phyloP scores from a whole-genome alignment of 176 grass and related monocot species.

The Triticum urartu region DNA sequence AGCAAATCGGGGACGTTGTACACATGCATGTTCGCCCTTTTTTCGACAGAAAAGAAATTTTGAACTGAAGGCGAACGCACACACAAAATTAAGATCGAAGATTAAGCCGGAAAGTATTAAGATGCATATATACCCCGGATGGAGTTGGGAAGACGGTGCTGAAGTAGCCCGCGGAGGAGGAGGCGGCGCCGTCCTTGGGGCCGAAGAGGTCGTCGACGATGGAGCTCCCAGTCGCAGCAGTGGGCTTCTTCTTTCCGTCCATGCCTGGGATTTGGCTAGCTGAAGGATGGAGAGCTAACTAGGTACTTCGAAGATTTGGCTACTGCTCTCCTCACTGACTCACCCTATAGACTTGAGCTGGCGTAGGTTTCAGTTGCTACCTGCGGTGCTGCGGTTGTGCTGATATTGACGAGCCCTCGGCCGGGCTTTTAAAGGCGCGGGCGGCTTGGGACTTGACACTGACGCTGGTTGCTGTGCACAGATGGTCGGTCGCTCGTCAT shows the following conservation, averaged over 20 bases:
- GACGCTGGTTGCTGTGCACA: background rate
- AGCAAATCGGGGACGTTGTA: no score
- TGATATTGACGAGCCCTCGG: background rate
- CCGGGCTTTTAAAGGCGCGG: background rate
- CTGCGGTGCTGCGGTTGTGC: background rate
- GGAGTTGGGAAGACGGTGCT: conserved; percentile 32
- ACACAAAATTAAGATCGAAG: background rate
- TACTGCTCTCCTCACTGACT: background rate
- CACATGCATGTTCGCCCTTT: no score
- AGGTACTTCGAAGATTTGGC: background rate
- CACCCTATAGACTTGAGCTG: background rate
- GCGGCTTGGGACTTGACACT: conserved; percentile 2
- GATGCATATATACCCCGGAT: background rate
- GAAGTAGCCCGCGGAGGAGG: conserved; percentile 15
- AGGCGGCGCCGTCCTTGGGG: background rate
- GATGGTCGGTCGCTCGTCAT: background rate
- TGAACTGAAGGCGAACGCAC: background rate
- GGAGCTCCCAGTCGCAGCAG: background rate
- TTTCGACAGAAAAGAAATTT: background rate
- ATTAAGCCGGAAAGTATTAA: background rate
- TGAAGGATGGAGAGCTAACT: background rate
- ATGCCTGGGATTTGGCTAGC: background rate
- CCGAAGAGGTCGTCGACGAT: conserved; percentile 34
- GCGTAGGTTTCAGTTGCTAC: background rate
- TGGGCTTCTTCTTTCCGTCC: conserved; percentile 12